Percentiles rank a stretch among this genome's conserved stretches.
Conservation (phyloP, 2,329 filamentous ascomycete genomes). For the Sporothrix humicola region DNA sequence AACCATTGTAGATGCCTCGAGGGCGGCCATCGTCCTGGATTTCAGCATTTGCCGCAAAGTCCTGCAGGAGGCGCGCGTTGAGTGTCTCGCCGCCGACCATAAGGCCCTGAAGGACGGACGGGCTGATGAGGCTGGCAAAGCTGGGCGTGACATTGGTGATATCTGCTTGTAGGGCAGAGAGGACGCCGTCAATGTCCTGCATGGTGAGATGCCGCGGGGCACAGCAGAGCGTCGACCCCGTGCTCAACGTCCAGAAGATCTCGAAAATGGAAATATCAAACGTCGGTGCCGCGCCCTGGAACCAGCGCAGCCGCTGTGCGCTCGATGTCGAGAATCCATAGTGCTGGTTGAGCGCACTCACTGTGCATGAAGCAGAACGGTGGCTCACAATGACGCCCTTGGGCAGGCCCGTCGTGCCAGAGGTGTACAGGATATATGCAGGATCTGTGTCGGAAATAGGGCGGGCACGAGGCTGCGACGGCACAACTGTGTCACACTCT, state of each 20-base stretch:
- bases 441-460: neutral
- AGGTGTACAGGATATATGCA: constrained; percentile 56
- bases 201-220: constrained; percentile 43
- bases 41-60: constrained; percentile 9
- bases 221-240: constrained; percentile 46
- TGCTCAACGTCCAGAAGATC: constrained; percentile 39
- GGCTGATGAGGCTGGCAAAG: constrained; percentile 45
- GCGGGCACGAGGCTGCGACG: too few species aligned
- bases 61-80: neutral
- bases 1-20: constrained; percentile 39
- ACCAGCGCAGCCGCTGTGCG: constrained; percentile 44
- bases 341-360: constrained; percentile 42
- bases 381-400: constrained; percentile 66
- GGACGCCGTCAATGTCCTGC: constrained; percentile 38
- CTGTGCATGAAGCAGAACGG: constrained; percentile 43
- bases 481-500: neutral
- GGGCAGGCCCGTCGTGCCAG: constrained; percentile 63
- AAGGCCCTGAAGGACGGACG: constrained; percentile 42
- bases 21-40: constrained; percentile 25
- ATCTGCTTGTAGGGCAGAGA: constrained; percentile 45
- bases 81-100: constrained; percentile 45
- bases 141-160: constrained; percentile 50
- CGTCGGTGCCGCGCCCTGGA: constrained; percentile 47
- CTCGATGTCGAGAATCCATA: constrained; percentile 25
- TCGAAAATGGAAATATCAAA: constrained; percentile 41